These are phyloP conservation scores for Puccinia polysora DNA, from an alignment of 1,284 basidiomycete genomes.

Conservation along the genomic window DNA sequence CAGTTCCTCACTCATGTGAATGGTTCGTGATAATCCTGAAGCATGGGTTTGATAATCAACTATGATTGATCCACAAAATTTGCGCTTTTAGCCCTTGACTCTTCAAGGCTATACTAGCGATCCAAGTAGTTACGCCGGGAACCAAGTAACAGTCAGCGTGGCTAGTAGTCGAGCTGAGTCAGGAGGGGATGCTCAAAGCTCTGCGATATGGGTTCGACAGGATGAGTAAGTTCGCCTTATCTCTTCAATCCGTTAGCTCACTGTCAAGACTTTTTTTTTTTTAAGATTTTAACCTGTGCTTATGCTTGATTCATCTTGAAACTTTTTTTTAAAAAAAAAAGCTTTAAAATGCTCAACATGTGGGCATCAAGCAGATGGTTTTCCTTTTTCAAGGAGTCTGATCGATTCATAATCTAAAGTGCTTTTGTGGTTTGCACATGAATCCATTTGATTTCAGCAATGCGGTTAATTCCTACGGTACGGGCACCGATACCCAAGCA, in stretches of 20 bases:
- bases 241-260: background rate
- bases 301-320: background rate
- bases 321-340: background rate
- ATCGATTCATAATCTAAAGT: background rate
- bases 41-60: background rate
- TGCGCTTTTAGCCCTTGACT: slow-evolving; percentile 17
- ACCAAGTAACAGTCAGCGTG: slow-evolving; percentile 22
- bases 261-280: background rate
- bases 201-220: slow-evolving; percentile 11
- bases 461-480: slow-evolving; percentile 29
- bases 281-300: background rate
- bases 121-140: background rate
- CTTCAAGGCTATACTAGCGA: slow-evolving; percentile 24
- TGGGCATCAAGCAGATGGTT: background rate
- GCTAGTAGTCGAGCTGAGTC: background rate
- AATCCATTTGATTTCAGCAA: slow-evolving; percentile 6
- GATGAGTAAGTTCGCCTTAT: background rate
- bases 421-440: background rate
- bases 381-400: background rate
- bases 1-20: background rate
- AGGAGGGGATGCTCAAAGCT: slow-evolving; percentile 20
- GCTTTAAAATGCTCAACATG: slow-evolving; percentile 25
- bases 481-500: slow-evolving; percentile 41
- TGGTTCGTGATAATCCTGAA: background rate
- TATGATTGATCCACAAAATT: background rate